Conservation (phyloP, 139 green algal genomes). For the Pleodorina starrii region DNA sequence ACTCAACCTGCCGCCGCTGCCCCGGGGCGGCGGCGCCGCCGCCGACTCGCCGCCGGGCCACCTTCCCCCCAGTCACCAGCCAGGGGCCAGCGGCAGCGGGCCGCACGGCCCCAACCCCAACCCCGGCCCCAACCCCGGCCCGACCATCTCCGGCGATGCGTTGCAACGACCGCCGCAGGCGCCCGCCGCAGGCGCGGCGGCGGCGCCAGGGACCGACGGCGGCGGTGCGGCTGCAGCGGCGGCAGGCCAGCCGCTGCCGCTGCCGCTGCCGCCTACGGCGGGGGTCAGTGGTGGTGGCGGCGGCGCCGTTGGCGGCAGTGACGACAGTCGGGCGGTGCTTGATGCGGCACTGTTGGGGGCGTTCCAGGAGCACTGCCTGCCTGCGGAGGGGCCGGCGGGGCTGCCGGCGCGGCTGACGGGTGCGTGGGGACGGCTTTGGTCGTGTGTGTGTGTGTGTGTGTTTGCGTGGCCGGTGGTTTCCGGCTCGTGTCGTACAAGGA, state of each 20-base stretch:
- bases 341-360: neutral
- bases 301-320: neutral
- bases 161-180: no score
- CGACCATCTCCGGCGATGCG: neutral
- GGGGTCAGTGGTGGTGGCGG: neutral
- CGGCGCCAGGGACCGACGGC: neutral
- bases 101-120: neutral
- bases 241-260: neutral
- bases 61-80: no score
- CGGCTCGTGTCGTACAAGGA: no score
- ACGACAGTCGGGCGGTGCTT: neutral
- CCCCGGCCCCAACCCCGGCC: neutral
- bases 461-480: no score
- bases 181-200: no score
- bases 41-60: neutral
- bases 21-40: neutral
- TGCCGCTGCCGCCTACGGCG: neutral
- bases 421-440: no score
- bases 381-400: neutral
- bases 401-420: slow-evolving; percentile 6
- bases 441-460: no score
- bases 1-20: neutral
- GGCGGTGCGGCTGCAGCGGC: neutral
- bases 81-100: neutral
- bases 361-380: slow-evolving; percentile 33